phyloP scores from a whole-genome alignment of 495 filamentous ascomycete genomes.

The Amniculicola lignicola region DNA sequence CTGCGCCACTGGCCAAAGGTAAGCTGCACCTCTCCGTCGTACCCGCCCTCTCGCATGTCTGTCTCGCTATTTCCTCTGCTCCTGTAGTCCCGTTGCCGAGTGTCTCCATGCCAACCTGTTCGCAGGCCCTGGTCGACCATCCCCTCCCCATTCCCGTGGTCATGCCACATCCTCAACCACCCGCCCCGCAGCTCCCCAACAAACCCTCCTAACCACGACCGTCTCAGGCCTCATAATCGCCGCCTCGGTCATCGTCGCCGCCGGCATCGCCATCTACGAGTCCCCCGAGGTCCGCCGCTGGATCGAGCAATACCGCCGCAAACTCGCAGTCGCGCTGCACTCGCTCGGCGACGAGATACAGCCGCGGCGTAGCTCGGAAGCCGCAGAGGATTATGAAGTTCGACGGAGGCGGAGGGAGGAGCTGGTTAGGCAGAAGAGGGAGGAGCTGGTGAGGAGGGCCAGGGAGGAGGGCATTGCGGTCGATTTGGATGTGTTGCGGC shows the following conservation, averaged over 20 bases:
- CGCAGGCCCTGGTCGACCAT: conserved; percentile 21
- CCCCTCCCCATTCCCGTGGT: conserved; percentile 3
- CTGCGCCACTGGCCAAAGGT: conserved; percentile 36
- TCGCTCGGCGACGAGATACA: conserved; percentile 73
- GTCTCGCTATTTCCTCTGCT: conserved; percentile 1
- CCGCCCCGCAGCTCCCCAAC: neutral
- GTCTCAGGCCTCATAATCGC: conserved; percentile 69
- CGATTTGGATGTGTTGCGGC: conserved; percentile 43
- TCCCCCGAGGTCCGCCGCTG: conserved; percentile 75
- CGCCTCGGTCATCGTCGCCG: conserved; percentile 70
- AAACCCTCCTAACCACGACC: conserved; percentile 15
- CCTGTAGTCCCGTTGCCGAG: neutral
- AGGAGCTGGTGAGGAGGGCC: conserved; percentile 41
- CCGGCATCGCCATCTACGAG: conserved; percentile 82
- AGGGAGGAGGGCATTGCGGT: conserved; percentile 43
- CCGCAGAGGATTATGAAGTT: conserved; percentile 63
- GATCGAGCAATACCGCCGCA: conserved; percentile 70
- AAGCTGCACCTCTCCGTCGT: conserved; percentile 6
- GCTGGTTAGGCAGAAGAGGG: conserved; percentile 62
- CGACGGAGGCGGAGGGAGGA: conserved; percentile 68
- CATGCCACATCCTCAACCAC: conserved; percentile 5
- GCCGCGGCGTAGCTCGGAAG: conserved; percentile 42
- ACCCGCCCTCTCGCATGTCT: neutral
- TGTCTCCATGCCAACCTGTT: conserved; percentile 16
- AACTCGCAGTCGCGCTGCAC: conserved; percentile 74